A percentile compares a stretch with the other conserved stretches of the same genome.
These are phyloP conservation scores for Herpetospermum pedunculosum DNA, from an alignment of 306 rosid species.

Conservation along the genomic window DNA sequence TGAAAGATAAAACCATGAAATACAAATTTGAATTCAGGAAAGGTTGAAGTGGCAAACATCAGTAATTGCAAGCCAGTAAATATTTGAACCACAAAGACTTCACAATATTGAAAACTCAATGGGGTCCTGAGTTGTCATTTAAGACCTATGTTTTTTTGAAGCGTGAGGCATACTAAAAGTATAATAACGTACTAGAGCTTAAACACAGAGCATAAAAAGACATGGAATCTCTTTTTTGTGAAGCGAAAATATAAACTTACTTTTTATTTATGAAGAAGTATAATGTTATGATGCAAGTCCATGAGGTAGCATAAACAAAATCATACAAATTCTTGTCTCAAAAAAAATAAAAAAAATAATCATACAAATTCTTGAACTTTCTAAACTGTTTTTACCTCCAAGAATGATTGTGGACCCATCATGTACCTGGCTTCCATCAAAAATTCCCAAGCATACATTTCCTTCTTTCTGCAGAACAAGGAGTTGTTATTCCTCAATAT, in stretches of 20 bases:
- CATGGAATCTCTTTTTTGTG: background rate
- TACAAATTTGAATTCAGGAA: background rate
- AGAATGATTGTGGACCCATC: slow-evolving; percentile 66
- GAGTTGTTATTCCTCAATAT: background rate
- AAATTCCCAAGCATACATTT: slow-evolving; percentile 73
- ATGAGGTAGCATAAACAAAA: background rate
- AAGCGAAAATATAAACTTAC: background rate
- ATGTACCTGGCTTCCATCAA: slow-evolving; percentile 56
- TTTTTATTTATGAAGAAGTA: background rate
- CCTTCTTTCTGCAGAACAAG: slow-evolving; percentile 47
- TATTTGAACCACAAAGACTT: background rate
- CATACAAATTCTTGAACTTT: background rate
- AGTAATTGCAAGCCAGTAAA: background rate
- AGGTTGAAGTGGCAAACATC: background rate
- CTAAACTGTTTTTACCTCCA: slow-evolving; percentile 43
- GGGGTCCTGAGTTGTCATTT: background rate
- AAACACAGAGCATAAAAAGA: background rate
- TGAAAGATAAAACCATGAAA: slow-evolving; percentile 19
- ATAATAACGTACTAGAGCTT: background rate
- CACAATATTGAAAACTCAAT: background rate
- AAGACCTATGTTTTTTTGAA: background rate
- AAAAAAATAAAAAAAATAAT: too few relatives aligned
- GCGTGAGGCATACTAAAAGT: background rate
- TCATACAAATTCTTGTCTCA: too few relatives aligned
- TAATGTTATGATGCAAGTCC: background rate